Base-by-base conservation (phyloP, 2,329 filamentous ascomycete species). In the Plenodomus biglobosus region DNA sequence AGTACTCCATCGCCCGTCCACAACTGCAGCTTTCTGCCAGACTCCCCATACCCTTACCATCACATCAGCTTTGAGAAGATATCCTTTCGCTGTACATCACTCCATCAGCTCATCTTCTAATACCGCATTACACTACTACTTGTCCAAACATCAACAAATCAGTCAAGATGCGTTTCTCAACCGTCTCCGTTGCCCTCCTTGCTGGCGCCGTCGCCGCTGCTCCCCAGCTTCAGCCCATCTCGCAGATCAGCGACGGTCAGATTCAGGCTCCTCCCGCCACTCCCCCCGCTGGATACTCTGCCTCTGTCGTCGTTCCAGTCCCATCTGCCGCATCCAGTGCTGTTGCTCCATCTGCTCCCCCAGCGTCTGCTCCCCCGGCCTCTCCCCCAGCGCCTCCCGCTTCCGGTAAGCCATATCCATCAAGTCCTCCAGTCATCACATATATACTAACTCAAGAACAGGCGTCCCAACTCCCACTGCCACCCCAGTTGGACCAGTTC, bases 181-280 rank as follows among this genome's bases (percentile, higher is more conserved):
- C 58, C 43, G 38, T 56, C 57, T 56, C 57, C 40, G 44, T 69
- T 46, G 55, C 62, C 56, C 50, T 59, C 56, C 36, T 67, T 52
- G 65, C 64, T 44, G 63, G 61, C 48, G 50, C 58, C 50, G 66
- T 56, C 46, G 61, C 60, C 49, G 67, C 65, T 41, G 52, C 57
- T 38, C 61, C 65, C 27, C 64, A 67, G 62, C 42, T 58, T 40
- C 53, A 64, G 48, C 61, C 66, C 51, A 71, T 72, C 62, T 61
- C 65, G 44, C 68, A 72, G 64, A 72, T 72, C 57, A 56, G 54
- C 46, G 69, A 72, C 47, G 69, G 69, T 39, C 69, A 72, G 65
- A 68, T 71, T 54, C 69, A 72, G 61, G 69, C 56, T 55, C 53
- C 63, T 49, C 55, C 59, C 47, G 59, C 61, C 34, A 60, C 59